Conservation (phyloP, 2,329 filamentous ascomycete genomes). For the Diaporthe sp. region DNA sequence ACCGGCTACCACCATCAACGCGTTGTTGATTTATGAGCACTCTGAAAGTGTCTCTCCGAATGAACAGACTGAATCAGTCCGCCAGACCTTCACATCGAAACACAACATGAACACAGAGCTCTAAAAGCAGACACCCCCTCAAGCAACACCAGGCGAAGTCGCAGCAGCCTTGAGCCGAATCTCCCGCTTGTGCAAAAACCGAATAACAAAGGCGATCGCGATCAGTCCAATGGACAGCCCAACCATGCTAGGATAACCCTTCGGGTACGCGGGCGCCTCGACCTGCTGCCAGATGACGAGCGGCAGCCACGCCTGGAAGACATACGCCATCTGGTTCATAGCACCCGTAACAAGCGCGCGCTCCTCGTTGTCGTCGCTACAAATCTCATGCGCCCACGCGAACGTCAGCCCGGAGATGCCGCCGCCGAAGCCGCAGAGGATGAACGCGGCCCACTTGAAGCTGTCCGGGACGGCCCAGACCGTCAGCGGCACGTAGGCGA, state of each 20-base stretch:
- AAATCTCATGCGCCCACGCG: slow-evolving; percentile 66
- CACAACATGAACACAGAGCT: background rate
- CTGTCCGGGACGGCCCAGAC: slow-evolving; percentile 62
- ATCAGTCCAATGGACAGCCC: slow-evolving; percentile 65
- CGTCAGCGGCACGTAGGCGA: slow-evolving; percentile 56
- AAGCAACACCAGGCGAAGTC: background rate
- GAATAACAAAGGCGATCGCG: slow-evolving; percentile 61
- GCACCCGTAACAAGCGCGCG: slow-evolving; percentile 73
- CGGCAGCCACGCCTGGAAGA: slow-evolving; percentile 79
- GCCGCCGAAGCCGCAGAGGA: slow-evolving; percentile 67
- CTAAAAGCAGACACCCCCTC: background rate
- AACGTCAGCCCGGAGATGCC: slow-evolving; percentile 62
- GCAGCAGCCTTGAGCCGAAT: slow-evolving; percentile 20
- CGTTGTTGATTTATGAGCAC: background rate
- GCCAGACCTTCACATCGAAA: too few relatives aligned
- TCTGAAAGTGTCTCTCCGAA: background rate
- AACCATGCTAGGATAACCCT: slow-evolving; percentile 71
- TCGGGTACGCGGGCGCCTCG: slow-evolving; percentile 65
- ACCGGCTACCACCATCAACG: background rate
- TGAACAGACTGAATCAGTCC: background rate
- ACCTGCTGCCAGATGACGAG: slow-evolving; percentile 76
- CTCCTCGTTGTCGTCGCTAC: slow-evolving; percentile 71
- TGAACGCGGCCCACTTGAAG: slow-evolving; percentile 76
- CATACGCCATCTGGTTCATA: slow-evolving; percentile 80
- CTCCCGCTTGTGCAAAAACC: slow-evolving; percentile 62